A percentile compares a stretch with the other conserved stretches of the same genome.
phyloP scores from a whole-genome alignment of 306 rosid species.

The Begonia peltatifolia region DNA sequence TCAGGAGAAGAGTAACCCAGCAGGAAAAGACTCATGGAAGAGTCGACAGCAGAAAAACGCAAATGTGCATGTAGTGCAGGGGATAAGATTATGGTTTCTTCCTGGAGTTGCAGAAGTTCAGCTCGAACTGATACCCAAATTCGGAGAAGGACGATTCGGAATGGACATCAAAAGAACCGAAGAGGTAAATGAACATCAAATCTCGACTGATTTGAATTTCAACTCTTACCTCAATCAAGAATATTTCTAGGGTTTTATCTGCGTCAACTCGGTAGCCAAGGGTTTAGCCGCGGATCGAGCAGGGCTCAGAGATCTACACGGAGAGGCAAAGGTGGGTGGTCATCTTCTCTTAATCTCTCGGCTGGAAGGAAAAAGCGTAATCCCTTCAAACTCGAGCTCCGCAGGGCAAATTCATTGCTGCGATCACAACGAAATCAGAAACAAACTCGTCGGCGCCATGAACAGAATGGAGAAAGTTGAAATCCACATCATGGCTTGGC shows the following conservation, averaged over 20 bases:
- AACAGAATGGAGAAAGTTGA: conserved; percentile 19
- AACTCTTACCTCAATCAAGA: neutral
- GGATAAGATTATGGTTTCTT: conserved; percentile 65
- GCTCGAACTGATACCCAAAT: conserved; percentile 33
- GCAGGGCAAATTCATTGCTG: conserved; percentile 29
- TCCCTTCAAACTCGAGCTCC: conserved; percentile 24
- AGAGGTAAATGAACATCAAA: conserved; percentile 20
- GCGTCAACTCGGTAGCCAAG: conserved; percentile 15
- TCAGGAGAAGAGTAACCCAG: conserved; percentile 19
- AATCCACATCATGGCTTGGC: conserved; percentile 30
- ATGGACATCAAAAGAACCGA: conserved; percentile 56
- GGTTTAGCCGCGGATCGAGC: conserved; percentile 27
- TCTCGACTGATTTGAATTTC: neutral
- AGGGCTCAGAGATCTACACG: conserved; percentile 20
- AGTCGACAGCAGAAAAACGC: conserved; percentile 20
- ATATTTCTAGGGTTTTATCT: conserved; percentile 23
- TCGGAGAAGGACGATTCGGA: conserved; percentile 36
- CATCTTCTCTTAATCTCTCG: conserved; percentile 25
- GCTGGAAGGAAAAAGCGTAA: conserved; percentile 26
- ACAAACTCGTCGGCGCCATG: conserved; percentile 18
- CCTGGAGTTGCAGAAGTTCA: conserved; percentile 51
- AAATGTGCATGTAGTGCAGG: conserved; percentile 21
- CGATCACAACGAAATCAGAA: conserved; percentile 24
- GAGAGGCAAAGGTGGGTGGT: conserved; percentile 22
- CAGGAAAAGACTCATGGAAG: conserved; percentile 15